Percentiles rank a stretch among this genome's conserved stretches.
These are phyloP conservation scores for Tuber borchii DNA, from an alignment of 495 filamentous ascomycete species.

Conservation along the genomic window DNA sequence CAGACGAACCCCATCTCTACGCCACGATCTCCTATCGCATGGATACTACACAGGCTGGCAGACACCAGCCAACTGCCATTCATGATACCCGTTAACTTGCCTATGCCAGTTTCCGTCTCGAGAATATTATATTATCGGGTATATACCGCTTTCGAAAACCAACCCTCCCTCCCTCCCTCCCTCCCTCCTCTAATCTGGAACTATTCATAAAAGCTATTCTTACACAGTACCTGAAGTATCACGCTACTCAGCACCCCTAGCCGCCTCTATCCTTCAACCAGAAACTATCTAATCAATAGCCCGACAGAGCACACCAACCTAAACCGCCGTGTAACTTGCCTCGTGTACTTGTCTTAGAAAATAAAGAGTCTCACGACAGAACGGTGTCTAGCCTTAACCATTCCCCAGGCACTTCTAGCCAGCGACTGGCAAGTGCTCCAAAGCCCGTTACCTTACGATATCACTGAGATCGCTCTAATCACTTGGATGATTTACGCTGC, in stretches of 20 bases:
- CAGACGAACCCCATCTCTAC: neutral
- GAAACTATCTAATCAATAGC: neutral
- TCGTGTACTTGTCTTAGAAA: neutral
- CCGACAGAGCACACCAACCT: neutral
- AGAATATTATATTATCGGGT: neutral
- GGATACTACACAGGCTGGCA: neutral
- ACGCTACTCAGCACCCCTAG: neutral
- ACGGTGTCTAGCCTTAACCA: neutral
- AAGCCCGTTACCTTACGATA: neutral
- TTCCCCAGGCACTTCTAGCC: neutral
- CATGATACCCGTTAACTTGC: neutral
- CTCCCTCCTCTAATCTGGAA: neutral
- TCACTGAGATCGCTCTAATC: too few relatives aligned
- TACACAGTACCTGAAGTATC: neutral
- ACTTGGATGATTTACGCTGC: neutral
- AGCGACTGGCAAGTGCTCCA: neutral
- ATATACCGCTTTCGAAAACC: neutral
- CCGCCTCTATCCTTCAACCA: neutral
- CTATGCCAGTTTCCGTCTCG: neutral
- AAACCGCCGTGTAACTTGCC: neutral
- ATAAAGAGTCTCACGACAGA: neutral
- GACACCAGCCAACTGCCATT: neutral
- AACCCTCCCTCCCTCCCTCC: neutral
- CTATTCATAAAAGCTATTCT: neutral
- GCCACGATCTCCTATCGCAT: neutral